Conservation (phyloP, 1,284 basidiomycete genomes). For the Ceratobasidium sp. region DNA sequence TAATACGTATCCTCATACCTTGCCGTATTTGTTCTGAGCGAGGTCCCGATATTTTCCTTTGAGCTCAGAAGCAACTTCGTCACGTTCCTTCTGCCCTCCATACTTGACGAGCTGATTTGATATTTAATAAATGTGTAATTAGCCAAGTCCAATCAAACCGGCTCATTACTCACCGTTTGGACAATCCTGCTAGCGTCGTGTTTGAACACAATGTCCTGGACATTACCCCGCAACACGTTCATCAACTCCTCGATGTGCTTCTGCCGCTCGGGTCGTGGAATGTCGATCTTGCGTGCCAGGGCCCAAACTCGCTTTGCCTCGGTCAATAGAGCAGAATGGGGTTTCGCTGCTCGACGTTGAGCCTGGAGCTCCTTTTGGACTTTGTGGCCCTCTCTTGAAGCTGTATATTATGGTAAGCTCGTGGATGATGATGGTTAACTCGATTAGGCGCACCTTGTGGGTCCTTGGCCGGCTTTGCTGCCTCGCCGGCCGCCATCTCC, state of each 20-base stretch:
- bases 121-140: background rate
- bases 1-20: slow-evolving; percentile 55
- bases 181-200: slow-evolving; percentile 89
- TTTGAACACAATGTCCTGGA: slow-evolving; percentile 85
- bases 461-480: slow-evolving; percentile 13
- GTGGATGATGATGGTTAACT: background rate
- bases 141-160: background rate
- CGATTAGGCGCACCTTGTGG: slow-evolving; percentile 18
- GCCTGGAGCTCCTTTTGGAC: slow-evolving; percentile 66
- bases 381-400: slow-evolving; percentile 68
- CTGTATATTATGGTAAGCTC: slow-evolving; percentile 48
- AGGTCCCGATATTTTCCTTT: slow-evolving; percentile 78
- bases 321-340: slow-evolving; percentile 73
- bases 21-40: slow-evolving; percentile 87
- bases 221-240: slow-evolving; percentile 73
- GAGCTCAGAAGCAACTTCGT: slow-evolving; percentile 80
- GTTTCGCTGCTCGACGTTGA: slow-evolving; percentile 75
- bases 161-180: slow-evolving; percentile 67
- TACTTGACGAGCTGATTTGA: slow-evolving; percentile 68
- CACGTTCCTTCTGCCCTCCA: slow-evolving; percentile 76
- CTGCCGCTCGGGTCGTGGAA: slow-evolving; percentile 72
- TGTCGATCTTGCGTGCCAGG: slow-evolving; percentile 75
- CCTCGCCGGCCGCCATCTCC: background rate
- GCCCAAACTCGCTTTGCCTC: slow-evolving; percentile 84
- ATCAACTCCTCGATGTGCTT: slow-evolving; percentile 75